Base-by-base conservation (phyloP, 148 eudicot genomes). In the Amaranthus cruentus region DNA sequence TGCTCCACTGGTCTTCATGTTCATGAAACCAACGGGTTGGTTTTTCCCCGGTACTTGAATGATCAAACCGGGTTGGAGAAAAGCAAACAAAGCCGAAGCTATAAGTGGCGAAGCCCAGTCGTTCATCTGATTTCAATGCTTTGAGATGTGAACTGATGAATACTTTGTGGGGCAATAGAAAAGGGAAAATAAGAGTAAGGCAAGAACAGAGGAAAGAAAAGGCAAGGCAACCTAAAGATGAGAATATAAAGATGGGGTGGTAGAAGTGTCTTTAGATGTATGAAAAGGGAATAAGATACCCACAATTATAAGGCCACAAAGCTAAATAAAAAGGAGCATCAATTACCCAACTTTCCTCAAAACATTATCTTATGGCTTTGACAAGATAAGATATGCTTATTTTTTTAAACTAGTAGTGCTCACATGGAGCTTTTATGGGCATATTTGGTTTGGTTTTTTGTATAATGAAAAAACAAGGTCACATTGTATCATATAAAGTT, bases 41-140 rank as follows among this genome's bases (percentile, higher is more conserved):
- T 86, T 69, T 78, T 85, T 90, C 47, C 96, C 97, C 0, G 97
- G 97, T 61, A 88, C 70, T 72, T 92, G 97, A 59, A 92, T 38
- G 64, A 92, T 70, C 74, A 92, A 62, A 15, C 97, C 97, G 0
- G 97, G 96, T 11, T 84, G 81, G 15, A 90, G 77, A 50, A 92
- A 84, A 0, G 90, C 96, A 69, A 92, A 90, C 48, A 92, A 78
- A 0, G 97, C 90, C 0, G 97, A 59, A 6, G 96, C 97, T 56
- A 92, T 92, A 69, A 92, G 77, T 52, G 89, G 88, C 8, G 88
- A 84, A 8, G 87, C 97, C 95, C 89, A 90, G 21, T 92, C 84
- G n/a, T 78, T 81, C 97, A 92, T 92, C 61, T 71, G 38, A 13
- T 52, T 21, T 44, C 69, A 9, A 4, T 28, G 43, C 15, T 6